These are phyloP conservation scores for Pulveroboletus sp. DNA, from an alignment of 768 basidiomycete species.

Conservation along the genomic window DNA sequence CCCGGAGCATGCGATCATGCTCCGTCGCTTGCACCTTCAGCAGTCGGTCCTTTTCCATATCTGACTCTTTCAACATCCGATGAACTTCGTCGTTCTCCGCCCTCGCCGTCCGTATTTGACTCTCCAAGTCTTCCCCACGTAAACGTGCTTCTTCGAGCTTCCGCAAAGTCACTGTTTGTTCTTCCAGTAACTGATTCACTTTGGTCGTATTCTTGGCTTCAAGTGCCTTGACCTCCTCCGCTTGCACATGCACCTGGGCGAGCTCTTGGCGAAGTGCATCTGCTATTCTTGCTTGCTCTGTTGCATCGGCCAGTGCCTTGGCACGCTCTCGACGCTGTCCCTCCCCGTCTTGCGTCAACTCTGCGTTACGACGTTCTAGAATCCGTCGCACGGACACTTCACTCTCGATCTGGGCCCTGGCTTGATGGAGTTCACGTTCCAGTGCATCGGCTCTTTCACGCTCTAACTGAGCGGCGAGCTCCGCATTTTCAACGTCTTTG, in stretches of 20 bases:
- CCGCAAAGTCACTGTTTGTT: constrained; percentile 67
- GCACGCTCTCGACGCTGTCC: constrained; percentile 51
- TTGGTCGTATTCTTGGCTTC: constrained; percentile 63
- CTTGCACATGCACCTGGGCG: constrained; percentile 53
- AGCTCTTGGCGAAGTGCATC: constrained; percentile 64
- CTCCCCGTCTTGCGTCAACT: constrained; percentile 53
- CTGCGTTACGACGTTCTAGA: constrained; percentile 59
- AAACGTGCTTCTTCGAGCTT: constrained; percentile 72
- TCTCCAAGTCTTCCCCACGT: constrained; percentile 70
- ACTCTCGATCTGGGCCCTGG: constrained; percentile 58
- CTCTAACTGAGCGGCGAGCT: constrained; percentile 39
- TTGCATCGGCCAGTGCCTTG: constrained; percentile 61
- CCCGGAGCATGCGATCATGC: constrained; percentile 65
- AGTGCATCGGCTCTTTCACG: constrained; percentile 51
- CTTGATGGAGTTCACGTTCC: constrained; percentile 63
- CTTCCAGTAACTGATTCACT: constrained; percentile 62
- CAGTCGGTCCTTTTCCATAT: constrained; percentile 74
- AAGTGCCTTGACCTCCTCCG: constrained; percentile 62
- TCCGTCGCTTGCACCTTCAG: constrained; percentile 68
- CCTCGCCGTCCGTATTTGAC: constrained; percentile 66
- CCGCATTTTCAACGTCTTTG: constrained; percentile 38
- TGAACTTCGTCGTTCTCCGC: constrained; percentile 66
- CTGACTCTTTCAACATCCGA: constrained; percentile 61
- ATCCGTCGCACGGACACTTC: constrained; percentile 59
- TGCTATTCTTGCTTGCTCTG: constrained; percentile 57